Conservation (phyloP, 257 asterid species). For the Jasminum sambac region DNA sequence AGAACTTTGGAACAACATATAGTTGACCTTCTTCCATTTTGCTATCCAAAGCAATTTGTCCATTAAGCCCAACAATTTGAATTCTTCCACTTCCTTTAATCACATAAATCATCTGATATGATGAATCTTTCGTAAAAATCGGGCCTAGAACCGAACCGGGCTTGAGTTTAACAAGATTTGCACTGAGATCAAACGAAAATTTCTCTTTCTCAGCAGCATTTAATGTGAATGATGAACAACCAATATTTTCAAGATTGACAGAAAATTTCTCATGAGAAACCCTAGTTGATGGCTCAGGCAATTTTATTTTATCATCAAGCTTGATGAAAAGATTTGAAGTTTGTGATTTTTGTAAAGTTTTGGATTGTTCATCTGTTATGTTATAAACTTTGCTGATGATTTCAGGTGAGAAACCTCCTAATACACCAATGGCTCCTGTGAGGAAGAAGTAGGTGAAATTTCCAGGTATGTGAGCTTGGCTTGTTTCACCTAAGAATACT, state of each 20-base stretch:
- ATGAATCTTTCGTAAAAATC: slow-evolving; percentile 23
- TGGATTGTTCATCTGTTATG: slow-evolving; percentile 16
- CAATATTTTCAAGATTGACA: slow-evolving; percentile 9
- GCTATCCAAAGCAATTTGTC: slow-evolving; percentile 31
- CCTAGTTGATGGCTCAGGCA: slow-evolving; percentile 25
- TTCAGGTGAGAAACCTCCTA: slow-evolving; percentile 21
- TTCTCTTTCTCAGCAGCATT: slow-evolving; percentile 21
- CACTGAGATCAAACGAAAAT: slow-evolving; percentile 1
- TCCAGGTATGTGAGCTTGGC: slow-evolving; percentile 18
- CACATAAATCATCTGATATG: slow-evolving; percentile 31
- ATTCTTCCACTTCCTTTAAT: slow-evolving; percentile 37
- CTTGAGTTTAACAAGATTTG: slow-evolving; percentile 29
- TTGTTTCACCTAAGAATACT: slow-evolving; percentile 26
- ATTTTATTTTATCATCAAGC: slow-evolving; percentile 7
- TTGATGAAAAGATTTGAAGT: slow-evolving; percentile 15
- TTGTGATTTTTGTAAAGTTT: slow-evolving; percentile 36
- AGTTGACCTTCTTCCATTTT: slow-evolving; percentile 31
- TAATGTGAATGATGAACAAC: background rate
- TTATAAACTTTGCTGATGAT: slow-evolving; percentile 25
- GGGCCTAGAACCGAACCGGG: slow-evolving; percentile 30
- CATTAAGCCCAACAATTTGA: slow-evolving; percentile 37
- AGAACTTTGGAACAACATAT: slow-evolving; percentile 44
- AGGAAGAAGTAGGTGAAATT: slow-evolving; percentile 35
- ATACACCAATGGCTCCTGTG: slow-evolving; percentile 25
- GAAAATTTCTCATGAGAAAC: background rate